Evolutionary conservation across 2,329 filamentous ascomycete genomes (phyloP), one percentile per base, ranked within the genome.

Genomic region (Penicillium griseofulvum): DNA sequence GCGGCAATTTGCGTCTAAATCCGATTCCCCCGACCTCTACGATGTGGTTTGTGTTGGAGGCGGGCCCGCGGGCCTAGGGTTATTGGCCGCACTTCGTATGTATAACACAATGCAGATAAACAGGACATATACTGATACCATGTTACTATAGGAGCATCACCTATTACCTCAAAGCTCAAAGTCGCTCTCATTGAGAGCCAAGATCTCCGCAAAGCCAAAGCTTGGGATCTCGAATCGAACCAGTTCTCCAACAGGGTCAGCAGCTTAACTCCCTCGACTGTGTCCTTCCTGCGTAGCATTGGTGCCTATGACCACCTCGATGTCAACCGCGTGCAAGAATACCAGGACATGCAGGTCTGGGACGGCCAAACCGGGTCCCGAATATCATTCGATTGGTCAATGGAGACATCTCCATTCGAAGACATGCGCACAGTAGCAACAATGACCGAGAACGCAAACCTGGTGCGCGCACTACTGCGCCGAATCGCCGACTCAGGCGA

Each of bases 281-380:
- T 90, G n/a, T 82, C 81, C 4, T 97, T 94, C 68, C 82, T 97
- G 60, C 81, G 90, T 68, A 79, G 82, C 5, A 94, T 96, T 57
- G 94, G 93, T 34, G 91, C 88, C 47, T 97, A 93, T 94, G 70
- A 80, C 7, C 86, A 95, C 68, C 78, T 97, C 57, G 82, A 89
- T 63, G 77, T 80, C 39, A 79, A 84, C 6, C 85, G 94, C 31
- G 84, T 94, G 33, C 92, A 97, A 76, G 83, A 87, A 0, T 99
- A 97, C 73, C 87, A 95, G 56, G 89, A 93, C 66, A 99, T 99
- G 94, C 89, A 96, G 72, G 94, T 97, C 31, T 99, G 95, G 94
- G 94, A 99, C 72, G 95, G 93, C 59, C 85, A 96, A 54, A 90
- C 89, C 38, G 91, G 86, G 56, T 90, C 91, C 34, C 85, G 87